phyloP scores from a whole-genome alignment of 805 yeast genomes.

The Saccharomycopsis synnaedendra region DNA sequence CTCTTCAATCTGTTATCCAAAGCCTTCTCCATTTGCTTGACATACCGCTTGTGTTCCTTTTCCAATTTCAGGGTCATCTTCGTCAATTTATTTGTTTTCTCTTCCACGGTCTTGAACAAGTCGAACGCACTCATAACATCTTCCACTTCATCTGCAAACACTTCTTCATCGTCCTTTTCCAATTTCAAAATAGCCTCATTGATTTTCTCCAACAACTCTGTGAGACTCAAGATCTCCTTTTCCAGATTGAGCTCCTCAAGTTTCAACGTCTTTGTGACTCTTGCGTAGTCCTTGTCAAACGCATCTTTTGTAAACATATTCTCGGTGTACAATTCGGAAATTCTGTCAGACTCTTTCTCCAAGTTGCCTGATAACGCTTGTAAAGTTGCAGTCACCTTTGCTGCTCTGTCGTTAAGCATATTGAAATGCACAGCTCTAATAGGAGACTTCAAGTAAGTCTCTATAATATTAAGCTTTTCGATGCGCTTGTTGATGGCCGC shows the following conservation, averaged over 20 bases:
- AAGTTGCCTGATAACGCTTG: not conserved
- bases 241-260: conserved; percentile 16
- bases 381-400: conserved; percentile 18
- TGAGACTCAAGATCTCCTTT: conserved; percentile 9
- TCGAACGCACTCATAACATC: conserved; percentile 3
- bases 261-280: conserved; percentile 7
- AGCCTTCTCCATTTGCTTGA: conserved; percentile 9
- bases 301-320: conserved; percentile 6
- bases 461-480: conserved; percentile 9
- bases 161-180: conserved; percentile 8
- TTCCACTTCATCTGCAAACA: conserved; percentile 8
- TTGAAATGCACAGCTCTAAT: conserved; percentile 18
- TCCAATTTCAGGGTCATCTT: conserved; percentile 6
- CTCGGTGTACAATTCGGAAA: conserved; percentile 1
- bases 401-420: conserved; percentile 11
- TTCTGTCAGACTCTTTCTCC: conserved; percentile 2
- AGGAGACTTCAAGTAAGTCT: conserved; percentile 7
- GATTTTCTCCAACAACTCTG: conserved; percentile 10
- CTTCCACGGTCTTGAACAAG: not conserved
- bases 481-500: conserved; percentile 10
- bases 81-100: not conserved
- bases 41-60: conserved; percentile 13
- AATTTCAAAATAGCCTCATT: conserved; percentile 1
- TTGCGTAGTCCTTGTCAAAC: conserved; percentile 14
- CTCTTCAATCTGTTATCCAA: conserved; percentile 14